Evolutionary conservation across 2,329 filamentous ascomycete species (phyloP), one percentile per base, ranked within the genome.

Genomic region (Diplodia corticola): DNA sequence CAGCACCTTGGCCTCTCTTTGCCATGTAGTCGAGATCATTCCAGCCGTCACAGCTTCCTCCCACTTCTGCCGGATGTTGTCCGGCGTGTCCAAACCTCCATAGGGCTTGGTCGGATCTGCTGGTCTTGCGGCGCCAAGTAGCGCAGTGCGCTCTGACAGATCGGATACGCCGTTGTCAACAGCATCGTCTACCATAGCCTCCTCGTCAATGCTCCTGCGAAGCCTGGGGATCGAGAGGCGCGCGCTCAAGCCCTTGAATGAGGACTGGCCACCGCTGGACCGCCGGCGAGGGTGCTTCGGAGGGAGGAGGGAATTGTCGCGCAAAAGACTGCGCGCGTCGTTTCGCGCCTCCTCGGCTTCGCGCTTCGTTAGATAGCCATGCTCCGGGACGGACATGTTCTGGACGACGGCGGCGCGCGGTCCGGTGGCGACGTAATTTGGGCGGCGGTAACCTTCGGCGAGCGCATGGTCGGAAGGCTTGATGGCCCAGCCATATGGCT

Each of bases 21-120:
- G 89, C 93, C 93, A 98, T 5, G 92, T 96, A 4, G 93, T 97
- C 63, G 89, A 89, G 70, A 98, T 93, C 73, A 88, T 86, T 12
- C 93, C 92, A 0, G 90, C 86, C 0, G 87, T 85, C 12, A 97
- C 91, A 0, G 93, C 94, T 68, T 93, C 90, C 69, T 94, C 73
- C 75, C 75, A 79, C 40, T 70, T 75, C 54, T 75, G 72, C 46
- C 75, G 72, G 64, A 79, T 75, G 61, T 85, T 82, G 53, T 87
- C 86, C 4, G 83, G 80, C 5, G 79, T 81, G 65, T 81, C 81
- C 46, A 80, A 80, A 24, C 82, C 80, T 12, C 81, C 80, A 69
- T 83, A 82, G 20, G 79, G 79, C 64, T 74, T 68, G 33, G 64
- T 63, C 55, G 75, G 75, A 69, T 74, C 75, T 37, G 74, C 78